phyloP scores from a whole-genome alignment of 345 rosid genomes.

The Populus davidiana region DNA sequence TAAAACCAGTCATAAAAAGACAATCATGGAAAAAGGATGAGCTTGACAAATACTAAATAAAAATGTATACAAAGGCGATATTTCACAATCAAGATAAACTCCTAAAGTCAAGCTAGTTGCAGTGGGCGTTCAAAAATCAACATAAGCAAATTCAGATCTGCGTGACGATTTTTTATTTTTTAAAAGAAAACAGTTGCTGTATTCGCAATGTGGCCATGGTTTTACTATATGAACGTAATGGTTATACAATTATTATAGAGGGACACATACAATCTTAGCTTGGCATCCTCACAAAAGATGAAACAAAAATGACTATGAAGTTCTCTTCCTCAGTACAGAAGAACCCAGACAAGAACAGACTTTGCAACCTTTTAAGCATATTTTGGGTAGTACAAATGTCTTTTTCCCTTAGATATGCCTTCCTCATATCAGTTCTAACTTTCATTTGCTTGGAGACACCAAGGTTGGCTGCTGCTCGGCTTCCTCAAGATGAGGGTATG shows the following conservation, averaged over 20 bases:
- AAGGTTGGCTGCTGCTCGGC: slow-evolving; percentile 23
- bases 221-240: background rate
- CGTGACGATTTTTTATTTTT: background rate
- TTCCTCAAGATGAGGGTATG: slow-evolving; percentile 45
- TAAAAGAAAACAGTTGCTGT: background rate
- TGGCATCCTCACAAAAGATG: background rate
- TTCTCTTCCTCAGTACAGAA: background rate
- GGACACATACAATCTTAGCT: background rate
- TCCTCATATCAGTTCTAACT: slow-evolving; percentile 5
- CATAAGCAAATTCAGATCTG: background rate
- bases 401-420: background rate
- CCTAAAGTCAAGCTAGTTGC: background rate
- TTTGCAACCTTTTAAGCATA: background rate
- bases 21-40: no score
- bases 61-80: no score
- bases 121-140: background rate
- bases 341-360: background rate
- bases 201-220: background rate
- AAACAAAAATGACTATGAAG: background rate
- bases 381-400: background rate
- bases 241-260: background rate
- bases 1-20: no score
- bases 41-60: no score
- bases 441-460: slow-evolving; percentile 14
- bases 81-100: background rate